Evolutionary conservation across 2,329 filamentous ascomycete genomes (phyloP).

Genomic region (Metarhizium robertsii): DNA sequence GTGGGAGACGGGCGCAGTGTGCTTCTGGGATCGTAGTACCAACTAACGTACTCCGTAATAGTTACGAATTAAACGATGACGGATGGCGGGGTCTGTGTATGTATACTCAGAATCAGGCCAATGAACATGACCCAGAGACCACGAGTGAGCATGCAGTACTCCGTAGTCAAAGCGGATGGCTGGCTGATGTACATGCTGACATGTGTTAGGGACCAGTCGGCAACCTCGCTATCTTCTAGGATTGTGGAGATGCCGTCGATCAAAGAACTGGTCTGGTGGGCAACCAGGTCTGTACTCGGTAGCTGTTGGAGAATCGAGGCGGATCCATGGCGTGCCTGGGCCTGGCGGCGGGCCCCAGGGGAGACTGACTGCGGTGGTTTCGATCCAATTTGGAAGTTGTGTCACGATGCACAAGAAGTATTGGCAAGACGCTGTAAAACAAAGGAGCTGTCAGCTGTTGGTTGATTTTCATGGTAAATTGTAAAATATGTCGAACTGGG

Average conservation of each 20-base stretch:
- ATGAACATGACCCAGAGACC: too few relatives aligned
- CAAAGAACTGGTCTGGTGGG: not conserved
- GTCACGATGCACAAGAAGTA: not conserved
- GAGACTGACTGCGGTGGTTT: not conserved
- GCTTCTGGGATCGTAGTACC: too few relatives aligned
- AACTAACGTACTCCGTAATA: too few relatives aligned
- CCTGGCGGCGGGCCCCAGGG: not conserved
- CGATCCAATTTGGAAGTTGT: not conserved
- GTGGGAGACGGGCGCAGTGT: too few relatives aligned
- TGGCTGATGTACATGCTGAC: not conserved
- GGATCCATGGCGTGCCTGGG: slow-evolving; percentile 6
- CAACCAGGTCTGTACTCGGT: not conserved
- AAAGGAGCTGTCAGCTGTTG: too few relatives aligned
- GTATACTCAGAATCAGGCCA: too few relatives aligned
- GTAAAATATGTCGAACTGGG: too few relatives aligned
- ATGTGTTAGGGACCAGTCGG: not conserved
- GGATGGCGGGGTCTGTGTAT: not conserved
- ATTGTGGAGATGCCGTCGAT: slow-evolving; percentile 3
- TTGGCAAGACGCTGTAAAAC: not conserved
- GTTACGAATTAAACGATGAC: not conserved
- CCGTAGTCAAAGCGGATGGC: not conserved
- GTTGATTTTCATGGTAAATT: too few relatives aligned
- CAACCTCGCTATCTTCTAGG: not conserved
- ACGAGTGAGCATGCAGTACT: not conserved
- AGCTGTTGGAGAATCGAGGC: too few relatives aligned